These are phyloP conservation scores for Polyplosphaeria fusca DNA, from an alignment of 495 filamentous ascomycete genomes.

Conservation along the genomic window DNA sequence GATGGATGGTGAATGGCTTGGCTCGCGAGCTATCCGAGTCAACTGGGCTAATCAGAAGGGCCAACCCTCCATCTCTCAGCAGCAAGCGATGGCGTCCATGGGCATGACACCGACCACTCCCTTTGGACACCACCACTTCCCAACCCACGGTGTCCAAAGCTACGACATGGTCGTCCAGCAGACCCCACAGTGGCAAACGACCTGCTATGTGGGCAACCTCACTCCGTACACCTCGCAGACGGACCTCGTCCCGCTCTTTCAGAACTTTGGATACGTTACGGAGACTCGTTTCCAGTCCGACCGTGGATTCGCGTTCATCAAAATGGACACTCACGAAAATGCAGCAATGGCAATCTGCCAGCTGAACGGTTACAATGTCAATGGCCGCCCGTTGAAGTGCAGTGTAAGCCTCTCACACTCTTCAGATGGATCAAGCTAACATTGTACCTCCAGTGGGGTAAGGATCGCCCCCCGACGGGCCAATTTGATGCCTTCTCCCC, in stretches of 20 bases:
- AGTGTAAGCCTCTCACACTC: constrained; percentile 64
- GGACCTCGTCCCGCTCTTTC: constrained; percentile 92
- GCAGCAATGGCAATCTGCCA: constrained; percentile 98
- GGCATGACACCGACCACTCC: constrained; percentile 97
- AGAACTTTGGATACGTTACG: constrained; percentile 95
- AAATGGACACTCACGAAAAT: constrained; percentile 99
- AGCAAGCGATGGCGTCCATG: constrained; percentile 95
- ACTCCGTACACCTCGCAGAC: constrained; percentile 97
- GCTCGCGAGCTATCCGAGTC: constrained; percentile 95
- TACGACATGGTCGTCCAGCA: constrained; percentile 97
- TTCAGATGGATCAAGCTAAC: not conserved
- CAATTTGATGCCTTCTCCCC: constrained; percentile 78
- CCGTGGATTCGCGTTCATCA: constrained; percentile 96
- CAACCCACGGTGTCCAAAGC: constrained; percentile 92
- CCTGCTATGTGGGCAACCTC: constrained; percentile 95
- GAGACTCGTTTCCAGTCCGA: constrained; percentile 98
- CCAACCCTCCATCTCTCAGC: constrained; percentile 95
- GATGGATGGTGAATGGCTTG: constrained; percentile 99
- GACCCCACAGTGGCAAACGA: constrained; percentile 98
- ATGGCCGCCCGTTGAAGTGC: constrained; percentile 96
- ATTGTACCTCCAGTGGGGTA: constrained; percentile 73
- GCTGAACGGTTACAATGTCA: constrained; percentile 93
- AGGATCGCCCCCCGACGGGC: constrained; percentile 89
- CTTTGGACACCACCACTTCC: constrained; percentile 96
- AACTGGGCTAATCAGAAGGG: constrained; percentile 99